Evolutionary conservation across 306 rosid species (phyloP), one percentile per base, ranked within the genome.

Genomic region (Castanea crenata): DNA sequence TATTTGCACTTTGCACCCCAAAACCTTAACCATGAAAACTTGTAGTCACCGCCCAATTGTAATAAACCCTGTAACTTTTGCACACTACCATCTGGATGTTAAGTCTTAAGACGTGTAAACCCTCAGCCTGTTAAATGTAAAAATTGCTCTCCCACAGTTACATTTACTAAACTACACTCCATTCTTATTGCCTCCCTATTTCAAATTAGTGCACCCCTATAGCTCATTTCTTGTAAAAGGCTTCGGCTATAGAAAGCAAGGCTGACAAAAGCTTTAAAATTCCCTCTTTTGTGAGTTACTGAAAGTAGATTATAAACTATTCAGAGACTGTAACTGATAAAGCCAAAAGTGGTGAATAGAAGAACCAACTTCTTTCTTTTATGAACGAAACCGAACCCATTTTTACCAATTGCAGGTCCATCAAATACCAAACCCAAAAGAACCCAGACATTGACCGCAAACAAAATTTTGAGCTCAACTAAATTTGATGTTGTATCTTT

Each of bases 191-290:
- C 46, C 46, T 38, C 11, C 46, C 46, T 38, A 38, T 38, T 38
- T 38, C 46, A 38, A 38, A 38, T 38, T 38, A 38, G 11, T 38
- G 46, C 46, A 38, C 46, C 46, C 46, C 46, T 38, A 38, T 8
- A 41, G 46, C 46, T 41, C 46, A 41, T 41, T 41, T 41, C 46
- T 41, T 41, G 46, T 41, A 52, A 90, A 83, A 63, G 90, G 79
- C 82, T 87, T 90, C 88, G 1, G 92, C 95, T 5, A 91, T 80
- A 10, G 98, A 90, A 51, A 89, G 62, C 0, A 94, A 54, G 3
- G 93, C 85, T 0, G 81, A 80, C 0, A 92, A 52, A 72, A 91
- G 83, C 85, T 82, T 91, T 0, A 46, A 85, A 59, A 92, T 23
- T 72, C 82, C 89, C 84, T 49, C 98, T 83, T 68, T 89, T 92